Evolutionary conservation across 345 rosid genomes (phyloP).

Genomic region (Eutrema japonicum): DNA sequence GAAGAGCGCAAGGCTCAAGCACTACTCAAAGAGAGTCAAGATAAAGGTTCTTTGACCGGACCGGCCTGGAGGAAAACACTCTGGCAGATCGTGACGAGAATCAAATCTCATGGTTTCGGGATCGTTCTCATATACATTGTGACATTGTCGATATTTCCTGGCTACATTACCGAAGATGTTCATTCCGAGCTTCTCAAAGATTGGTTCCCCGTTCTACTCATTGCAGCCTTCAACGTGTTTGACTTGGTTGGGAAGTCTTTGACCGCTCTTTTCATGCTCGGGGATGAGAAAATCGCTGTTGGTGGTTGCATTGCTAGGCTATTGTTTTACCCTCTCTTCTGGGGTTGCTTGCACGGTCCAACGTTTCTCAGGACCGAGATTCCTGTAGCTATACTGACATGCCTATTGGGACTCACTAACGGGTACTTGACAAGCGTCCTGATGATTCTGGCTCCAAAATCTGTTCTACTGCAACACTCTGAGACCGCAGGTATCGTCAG

Average conservation of each 20-base stretch:
- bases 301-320: constrained; percentile 73
- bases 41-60: constrained; percentile 58
- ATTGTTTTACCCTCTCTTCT: constrained; percentile 82
- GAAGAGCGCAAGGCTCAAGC: constrained; percentile 65
- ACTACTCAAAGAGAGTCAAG: constrained; percentile 54
- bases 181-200: constrained; percentile 76
- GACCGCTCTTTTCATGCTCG: constrained; percentile 67
- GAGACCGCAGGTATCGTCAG: constrained; percentile 90
- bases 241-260: constrained; percentile 86
- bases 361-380: constrained; percentile 77
- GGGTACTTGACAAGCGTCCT: constrained; percentile 87
- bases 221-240: constrained; percentile 78
- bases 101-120: constrained; percentile 85
- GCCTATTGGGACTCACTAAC: constrained; percentile 78
- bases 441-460: constrained; percentile 84
- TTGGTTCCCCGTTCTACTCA: constrained; percentile 83
- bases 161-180: constrained; percentile 89
- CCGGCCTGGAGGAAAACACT: constrained; percentile 66
- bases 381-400: constrained; percentile 77
- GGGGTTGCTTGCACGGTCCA: constrained; percentile 87
- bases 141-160: constrained; percentile 88
- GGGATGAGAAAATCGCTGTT: constrained; percentile 69
- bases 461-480: constrained; percentile 70
- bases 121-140: constrained; percentile 65
- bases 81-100: constrained; percentile 58